Conservation (phyloP, 2,329 filamentous ascomycete species). For the Curvularia spicifera region DNA sequence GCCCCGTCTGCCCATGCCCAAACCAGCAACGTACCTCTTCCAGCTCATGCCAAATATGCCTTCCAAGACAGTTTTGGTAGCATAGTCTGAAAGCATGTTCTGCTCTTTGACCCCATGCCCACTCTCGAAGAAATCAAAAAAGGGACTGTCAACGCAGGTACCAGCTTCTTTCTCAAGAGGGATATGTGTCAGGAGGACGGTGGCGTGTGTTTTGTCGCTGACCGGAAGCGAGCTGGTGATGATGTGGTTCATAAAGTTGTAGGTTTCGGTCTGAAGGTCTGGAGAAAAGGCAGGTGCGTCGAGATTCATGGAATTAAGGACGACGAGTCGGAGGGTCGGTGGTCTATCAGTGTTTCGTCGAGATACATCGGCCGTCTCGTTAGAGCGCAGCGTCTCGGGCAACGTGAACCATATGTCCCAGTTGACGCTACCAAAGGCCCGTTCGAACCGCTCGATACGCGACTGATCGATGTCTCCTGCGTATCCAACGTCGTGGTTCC, state of each 20-base stretch:
- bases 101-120: constrained; percentile 81
- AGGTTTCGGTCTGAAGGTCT: constrained; percentile 76
- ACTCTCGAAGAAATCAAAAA: constrained; percentile 76
- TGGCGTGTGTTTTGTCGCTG: constrained; percentile 70
- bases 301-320: constrained; percentile 92
- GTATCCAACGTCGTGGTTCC: constrained; percentile 97
- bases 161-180: constrained; percentile 84
- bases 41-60: constrained; percentile 81
- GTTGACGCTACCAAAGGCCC: constrained; percentile 83
- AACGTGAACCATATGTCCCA: constrained; percentile 78
- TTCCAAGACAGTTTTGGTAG: constrained; percentile 75
- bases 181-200: constrained; percentile 88
- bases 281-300: constrained; percentile 77
- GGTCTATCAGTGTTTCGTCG: constrained; percentile 27
- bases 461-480: constrained; percentile 84
- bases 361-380: constrained; percentile 4
- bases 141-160: constrained; percentile 82
- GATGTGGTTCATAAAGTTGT: constrained; percentile 74
- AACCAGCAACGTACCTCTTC: constrained; percentile 62
- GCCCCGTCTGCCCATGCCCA: constrained; percentile 72
- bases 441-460: constrained; percentile 81
- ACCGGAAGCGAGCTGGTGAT: constrained; percentile 69
- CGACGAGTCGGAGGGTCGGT: constrained; percentile 79
- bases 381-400: constrained; percentile 18
- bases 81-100: constrained; percentile 80